Conservation (phyloP, 805 yeast genomes). For the Starmera amethionina region DNA sequence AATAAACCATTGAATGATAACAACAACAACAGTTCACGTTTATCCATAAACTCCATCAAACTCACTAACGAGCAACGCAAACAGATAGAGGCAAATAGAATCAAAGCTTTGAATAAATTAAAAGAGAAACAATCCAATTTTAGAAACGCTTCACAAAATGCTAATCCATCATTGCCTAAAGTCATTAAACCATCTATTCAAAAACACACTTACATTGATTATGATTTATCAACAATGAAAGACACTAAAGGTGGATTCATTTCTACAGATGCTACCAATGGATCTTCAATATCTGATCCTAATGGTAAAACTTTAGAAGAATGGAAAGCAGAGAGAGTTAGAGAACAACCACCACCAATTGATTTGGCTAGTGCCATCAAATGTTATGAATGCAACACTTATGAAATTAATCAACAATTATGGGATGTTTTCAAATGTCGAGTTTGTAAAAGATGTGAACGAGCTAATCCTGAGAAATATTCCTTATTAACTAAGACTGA, state of each 20-base stretch:
- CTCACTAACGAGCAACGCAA: constrained; percentile 40
- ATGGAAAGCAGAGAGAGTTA: constrained; percentile 34
- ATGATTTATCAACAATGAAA: constrained; percentile 84
- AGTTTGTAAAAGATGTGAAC: constrained; percentile 75
- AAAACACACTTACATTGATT: constrained; percentile 65
- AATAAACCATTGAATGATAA: constrained; percentile 2
- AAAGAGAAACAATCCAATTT: constrained; percentile 24
- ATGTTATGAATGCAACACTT: constrained; percentile 74
- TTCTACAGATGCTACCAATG: background rate
- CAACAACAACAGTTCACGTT: too few species aligned
- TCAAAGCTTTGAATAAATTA: constrained; percentile 39
- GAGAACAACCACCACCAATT: constrained; percentile 61
- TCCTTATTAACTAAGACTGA: constrained; percentile 91
- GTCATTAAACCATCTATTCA: constrained; percentile 33
- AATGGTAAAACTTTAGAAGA: constrained; percentile 29
- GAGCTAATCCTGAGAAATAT: constrained; percentile 74
- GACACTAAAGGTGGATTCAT: constrained; percentile 86
- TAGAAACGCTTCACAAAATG: constrained; percentile 25
- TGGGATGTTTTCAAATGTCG: constrained; percentile 58
- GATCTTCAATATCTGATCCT: constrained; percentile 13
- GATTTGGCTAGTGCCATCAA: constrained; percentile 68
- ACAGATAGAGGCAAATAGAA: constrained; percentile 42
- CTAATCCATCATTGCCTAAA: constrained; percentile 10
- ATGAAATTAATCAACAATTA: constrained; percentile 71
- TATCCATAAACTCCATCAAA: constrained; percentile 12